Conservation (phyloP, 2,329 filamentous ascomycete genomes). For the Colletotrichum navitas region DNA sequence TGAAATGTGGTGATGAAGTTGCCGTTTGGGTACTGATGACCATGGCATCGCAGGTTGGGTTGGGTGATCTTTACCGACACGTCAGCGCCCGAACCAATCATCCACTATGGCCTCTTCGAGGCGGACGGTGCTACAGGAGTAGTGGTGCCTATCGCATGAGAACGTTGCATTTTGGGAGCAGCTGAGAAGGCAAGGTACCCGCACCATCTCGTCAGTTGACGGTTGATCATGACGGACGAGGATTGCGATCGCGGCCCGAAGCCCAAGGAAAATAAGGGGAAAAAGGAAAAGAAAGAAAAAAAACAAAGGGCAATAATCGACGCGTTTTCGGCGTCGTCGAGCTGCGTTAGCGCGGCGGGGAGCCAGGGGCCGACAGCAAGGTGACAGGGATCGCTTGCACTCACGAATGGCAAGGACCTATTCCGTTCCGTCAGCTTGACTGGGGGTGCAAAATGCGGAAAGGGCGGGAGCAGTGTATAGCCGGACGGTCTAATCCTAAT, state of each 20-base stretch:
- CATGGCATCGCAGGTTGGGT: conserved; percentile 2
- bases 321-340: conserved; percentile 32
- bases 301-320: conserved; percentile 6
- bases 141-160: conserved; percentile 28
- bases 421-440: conserved; percentile 23
- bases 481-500: conserved; percentile 25
- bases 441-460: conserved; percentile 14
- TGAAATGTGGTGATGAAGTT: conserved; percentile 25
- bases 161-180: conserved; percentile 30
- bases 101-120: conserved; percentile 2
- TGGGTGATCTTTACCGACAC: conserved; percentile 16
- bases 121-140: conserved; percentile 18
- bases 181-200: conserved; percentile 28
- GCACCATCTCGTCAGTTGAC: conserved; percentile 22
- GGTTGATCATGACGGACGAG: conserved; percentile 22
- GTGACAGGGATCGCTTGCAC: conserved; percentile 41
- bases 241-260: conserved; percentile 9
- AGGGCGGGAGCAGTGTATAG: conserved; percentile 17
- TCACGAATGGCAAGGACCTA: conserved; percentile 33
- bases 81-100: conserved; percentile 4
- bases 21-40: conserved; percentile 15
- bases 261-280: conserved; percentile 2
- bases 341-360: conserved; percentile 38
- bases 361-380: conserved; percentile 19
- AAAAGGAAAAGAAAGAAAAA: background rate